Evolutionary conservation across 352 stramenopile genomes (phyloP).

Genomic region (Pilasporangium apinafurcum): DNA sequence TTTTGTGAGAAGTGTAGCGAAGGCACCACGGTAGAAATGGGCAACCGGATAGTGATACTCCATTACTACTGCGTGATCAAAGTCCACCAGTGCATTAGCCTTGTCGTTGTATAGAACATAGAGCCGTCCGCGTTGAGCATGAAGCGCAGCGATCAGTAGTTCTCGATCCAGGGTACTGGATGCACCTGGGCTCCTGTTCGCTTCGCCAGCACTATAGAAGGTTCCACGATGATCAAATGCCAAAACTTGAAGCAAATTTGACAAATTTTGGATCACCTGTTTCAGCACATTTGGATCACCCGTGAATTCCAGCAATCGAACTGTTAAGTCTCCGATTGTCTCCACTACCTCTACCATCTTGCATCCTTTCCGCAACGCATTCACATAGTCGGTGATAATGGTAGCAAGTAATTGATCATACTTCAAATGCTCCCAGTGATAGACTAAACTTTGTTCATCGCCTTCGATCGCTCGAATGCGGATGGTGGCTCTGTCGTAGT

Average conservation of each 20-base stretch:
- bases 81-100: constrained; percentile 37
- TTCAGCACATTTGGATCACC: constrained; percentile 46
- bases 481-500: constrained; percentile 70
- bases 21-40: constrained; percentile 72
- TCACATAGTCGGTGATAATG: constrained; percentile 76
- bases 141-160: constrained; percentile 44
- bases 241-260: constrained; percentile 48
- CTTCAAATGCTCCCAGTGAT: constrained; percentile 64
- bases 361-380: constrained; percentile 61
- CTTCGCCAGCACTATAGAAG: constrained; percentile 16
- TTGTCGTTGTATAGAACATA: constrained; percentile 56
- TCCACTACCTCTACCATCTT: constrained; percentile 69
- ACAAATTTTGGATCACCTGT: constrained; percentile 59
- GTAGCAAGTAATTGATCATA: constrained; percentile 53
- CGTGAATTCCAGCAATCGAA: constrained; percentile 62
- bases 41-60: constrained; percentile 77
- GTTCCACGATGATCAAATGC: constrained; percentile 25
- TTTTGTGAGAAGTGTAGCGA: constrained; percentile 36
- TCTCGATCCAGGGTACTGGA: constrained; percentile 33
- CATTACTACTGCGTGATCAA: constrained; percentile 67
- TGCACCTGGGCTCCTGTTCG: constrained; percentile 3
- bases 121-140: constrained; percentile 54
- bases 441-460: constrained; percentile 46
- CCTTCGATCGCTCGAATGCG: constrained; percentile 61
- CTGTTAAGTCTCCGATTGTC: constrained; percentile 59